These are phyloP conservation scores for Hippophae tibetana DNA, from an alignment of 306 rosid species.

Conservation along the genomic window DNA sequence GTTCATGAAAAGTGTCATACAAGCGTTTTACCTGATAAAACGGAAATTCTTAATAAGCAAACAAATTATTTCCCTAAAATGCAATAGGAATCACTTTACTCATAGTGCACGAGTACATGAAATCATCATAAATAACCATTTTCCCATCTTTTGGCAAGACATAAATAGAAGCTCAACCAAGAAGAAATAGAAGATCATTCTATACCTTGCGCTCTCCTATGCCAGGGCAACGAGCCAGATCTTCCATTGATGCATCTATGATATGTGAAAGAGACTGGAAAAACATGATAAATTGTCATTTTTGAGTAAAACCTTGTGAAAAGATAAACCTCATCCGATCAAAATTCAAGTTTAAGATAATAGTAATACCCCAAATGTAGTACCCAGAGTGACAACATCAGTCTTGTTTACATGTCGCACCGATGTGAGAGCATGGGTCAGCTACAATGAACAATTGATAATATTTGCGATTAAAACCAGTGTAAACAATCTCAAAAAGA, in stretches of 20 bases:
- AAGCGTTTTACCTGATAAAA: conserved; percentile 70
- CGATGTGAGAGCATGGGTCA: conserved; percentile 60
- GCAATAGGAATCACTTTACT: no score
- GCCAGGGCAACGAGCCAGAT: conserved; percentile 98
- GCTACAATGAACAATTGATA: conserved; percentile 31
- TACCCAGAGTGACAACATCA: conserved; percentile 93
- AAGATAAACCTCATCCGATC: neutral
- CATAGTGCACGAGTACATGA: no score
- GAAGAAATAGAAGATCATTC: conserved; percentile 6
- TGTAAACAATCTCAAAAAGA: conserved; percentile 5
- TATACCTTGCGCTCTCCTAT: conserved; percentile 95
- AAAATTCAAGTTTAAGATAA: conserved; percentile 8
- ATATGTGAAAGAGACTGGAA: conserved; percentile 82
- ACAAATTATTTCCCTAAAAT: neutral
- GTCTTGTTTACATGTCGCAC: conserved; percentile 93
- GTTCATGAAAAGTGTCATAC: conserved; percentile 85
- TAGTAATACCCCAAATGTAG: conserved; percentile 79
- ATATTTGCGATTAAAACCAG: conserved; percentile 15
- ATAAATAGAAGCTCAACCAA: neutral
- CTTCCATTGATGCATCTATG: conserved; percentile 98
- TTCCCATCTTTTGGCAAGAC: neutral
- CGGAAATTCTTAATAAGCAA: neutral
- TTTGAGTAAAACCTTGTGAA: conserved; percentile 2
- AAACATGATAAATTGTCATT: conserved; percentile 12
- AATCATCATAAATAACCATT: neutral